Percentiles rank a stretch among this genome's conserved stretches.
phyloP scores from a whole-genome alignment of 192 early-diverging fungal species.

The Mortierella antarctica region DNA sequence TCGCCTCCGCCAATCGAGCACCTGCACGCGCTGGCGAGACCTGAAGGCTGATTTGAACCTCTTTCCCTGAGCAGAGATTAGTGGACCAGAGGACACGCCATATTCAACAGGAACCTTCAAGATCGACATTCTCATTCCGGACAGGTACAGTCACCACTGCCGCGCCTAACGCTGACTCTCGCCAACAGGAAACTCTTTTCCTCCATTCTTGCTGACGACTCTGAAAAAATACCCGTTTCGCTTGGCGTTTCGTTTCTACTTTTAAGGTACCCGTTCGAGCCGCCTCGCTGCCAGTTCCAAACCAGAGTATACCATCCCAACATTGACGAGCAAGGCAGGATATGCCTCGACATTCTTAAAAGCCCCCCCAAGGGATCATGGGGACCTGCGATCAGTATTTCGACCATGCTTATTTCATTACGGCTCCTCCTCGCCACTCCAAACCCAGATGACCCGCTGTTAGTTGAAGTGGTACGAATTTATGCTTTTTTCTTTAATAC shows the following conservation, averaged over 20 bases:
- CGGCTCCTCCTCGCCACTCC: constrained; percentile 68
- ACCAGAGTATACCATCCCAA: constrained; percentile 88
- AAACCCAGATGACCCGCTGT: constrained; percentile 81
- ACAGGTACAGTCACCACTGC: constrained; percentile 22
- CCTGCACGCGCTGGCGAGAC: not conserved
- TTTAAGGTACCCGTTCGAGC: constrained; percentile 75
- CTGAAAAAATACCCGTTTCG: no score
- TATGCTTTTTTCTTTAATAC: no score
- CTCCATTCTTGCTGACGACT: not conserved
- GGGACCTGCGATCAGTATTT: constrained; percentile 75
- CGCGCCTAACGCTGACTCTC: not conserved
- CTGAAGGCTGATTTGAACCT: not conserved
- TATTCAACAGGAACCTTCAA: constrained; percentile 72
- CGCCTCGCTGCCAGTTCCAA: constrained; percentile 74
- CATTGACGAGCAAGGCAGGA: constrained; percentile 80
- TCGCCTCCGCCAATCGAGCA: not conserved
- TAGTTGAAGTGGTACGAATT: constrained; percentile 68
- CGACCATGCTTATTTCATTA: constrained; percentile 69
- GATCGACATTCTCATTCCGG: constrained; percentile 69
- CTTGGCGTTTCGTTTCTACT: not conserved
- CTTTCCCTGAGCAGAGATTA: constrained; percentile 47
- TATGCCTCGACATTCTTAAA: constrained; percentile 80
- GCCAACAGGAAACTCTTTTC: constrained; percentile 1
- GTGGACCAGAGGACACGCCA: constrained; percentile 74
- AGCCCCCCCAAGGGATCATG: constrained; percentile 69